Evolutionary conservation across 2,329 filamentous ascomycete species (phyloP), one percentile per base, ranked within the genome.

Genomic region (Aspergillus neotritici): DNA sequence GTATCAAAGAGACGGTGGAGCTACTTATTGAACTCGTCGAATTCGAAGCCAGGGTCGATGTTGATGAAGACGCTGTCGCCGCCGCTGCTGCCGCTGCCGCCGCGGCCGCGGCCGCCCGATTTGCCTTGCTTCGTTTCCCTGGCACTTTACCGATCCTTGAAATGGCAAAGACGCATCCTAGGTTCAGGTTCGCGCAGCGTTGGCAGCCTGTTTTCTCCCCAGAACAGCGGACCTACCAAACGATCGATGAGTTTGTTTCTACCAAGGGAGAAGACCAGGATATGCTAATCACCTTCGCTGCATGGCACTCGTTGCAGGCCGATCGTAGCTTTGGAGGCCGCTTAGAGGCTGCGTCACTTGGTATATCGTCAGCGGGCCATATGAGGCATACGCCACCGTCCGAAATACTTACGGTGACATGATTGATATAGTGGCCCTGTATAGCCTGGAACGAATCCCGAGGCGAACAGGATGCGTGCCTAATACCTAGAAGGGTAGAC

Each of bases 91-190:
- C 21, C 3, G 21, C 21, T 9, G 21, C 21, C 9, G 21, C 21
- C 9, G 21, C 21, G 3, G 21, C 21, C 9, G 40, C 43, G 15
- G 46, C 41, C 4, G 40, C 49, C 5, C 49, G 46, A 37, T 51
- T 51, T 30, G 46, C 49, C 32, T 49, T 49, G 17, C 49, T 49
- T 32, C 49, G 31, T 34, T 51, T 51, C 7, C 49, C 49, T 14
- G 49, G 49, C 7, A 51, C 49, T 31, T 49, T 51, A 16, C 49
- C 49, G 9, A 51, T 51, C 16, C 46, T 41, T 13, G 49, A 51
- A 28, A 51, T 51, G 10, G 49, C 49, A 42, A 51, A 51, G 34
- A 48, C 34, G 32, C 49, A 51, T 40, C 42, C 31, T 11, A 45
- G 39, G 5, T 34, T 39, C 21, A 49, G 49, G n/a, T 45, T 51